Evolutionary conservation across 768 basidiomycete genomes (phyloP).

Genomic region (Boletellus emodensis): DNA sequence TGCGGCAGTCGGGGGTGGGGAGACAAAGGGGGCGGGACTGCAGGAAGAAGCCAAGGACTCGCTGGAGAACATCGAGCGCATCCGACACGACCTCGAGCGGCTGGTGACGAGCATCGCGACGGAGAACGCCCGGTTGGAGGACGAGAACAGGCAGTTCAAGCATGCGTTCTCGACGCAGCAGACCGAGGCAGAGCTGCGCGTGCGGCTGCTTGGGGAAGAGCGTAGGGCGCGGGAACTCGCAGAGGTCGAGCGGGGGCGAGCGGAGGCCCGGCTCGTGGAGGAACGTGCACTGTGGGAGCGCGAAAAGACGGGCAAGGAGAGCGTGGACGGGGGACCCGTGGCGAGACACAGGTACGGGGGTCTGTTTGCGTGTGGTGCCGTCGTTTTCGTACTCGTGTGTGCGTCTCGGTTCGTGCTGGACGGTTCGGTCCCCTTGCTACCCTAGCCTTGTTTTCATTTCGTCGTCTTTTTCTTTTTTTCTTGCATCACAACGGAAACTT

Average conservation of each 20-base stretch:
- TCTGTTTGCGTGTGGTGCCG: constrained; percentile 13
- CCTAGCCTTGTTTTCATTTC: neutral
- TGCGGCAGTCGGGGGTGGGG: constrained; percentile 32
- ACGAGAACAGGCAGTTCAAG: constrained; percentile 18
- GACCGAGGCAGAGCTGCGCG: constrained; percentile 10
- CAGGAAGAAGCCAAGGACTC: constrained; percentile 38
- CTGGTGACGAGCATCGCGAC: constrained; percentile 34
- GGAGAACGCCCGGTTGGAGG: constrained; percentile 30
- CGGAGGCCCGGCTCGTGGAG: constrained; percentile 16
- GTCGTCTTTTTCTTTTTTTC: too few relatives aligned
- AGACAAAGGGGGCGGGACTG: constrained; percentile 32
- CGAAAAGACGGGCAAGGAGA: neutral
- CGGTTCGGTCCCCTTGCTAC: neutral
- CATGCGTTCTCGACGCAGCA: constrained; percentile 8
- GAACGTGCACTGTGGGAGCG: constrained; percentile 11
- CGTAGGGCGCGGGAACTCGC: constrained; percentile 16
- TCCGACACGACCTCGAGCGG: constrained; percentile 39
- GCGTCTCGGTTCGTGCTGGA: constrained; percentile 14
- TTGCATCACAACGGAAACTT: too few relatives aligned
- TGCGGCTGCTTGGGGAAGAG: constrained; percentile 20
- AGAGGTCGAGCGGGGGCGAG: constrained; percentile 11
- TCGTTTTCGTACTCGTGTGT: constrained; percentile 12
- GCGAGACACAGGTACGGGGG: constrained; percentile 3
- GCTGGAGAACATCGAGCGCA: constrained; percentile 37
- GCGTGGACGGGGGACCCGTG: neutral